Evolutionary conservation across 2,329 filamentous ascomycete genomes (phyloP), one percentile per base, ranked within the genome.

Genomic region (Orbilia ellipsospora): DNA sequence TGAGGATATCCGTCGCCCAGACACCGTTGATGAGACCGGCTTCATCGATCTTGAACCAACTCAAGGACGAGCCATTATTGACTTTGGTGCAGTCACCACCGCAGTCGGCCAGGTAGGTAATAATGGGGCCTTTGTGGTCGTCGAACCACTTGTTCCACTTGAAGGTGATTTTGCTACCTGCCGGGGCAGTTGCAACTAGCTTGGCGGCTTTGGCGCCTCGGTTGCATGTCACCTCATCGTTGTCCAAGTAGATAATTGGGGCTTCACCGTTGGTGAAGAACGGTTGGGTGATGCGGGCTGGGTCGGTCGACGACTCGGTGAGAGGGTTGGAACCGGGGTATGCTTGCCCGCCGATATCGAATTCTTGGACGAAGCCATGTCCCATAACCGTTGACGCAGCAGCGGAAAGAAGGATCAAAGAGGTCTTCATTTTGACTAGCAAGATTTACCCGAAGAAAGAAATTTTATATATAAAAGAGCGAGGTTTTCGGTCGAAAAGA

Each of bases 131-230:
- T 28, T 82, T 82, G 80, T 87, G 86, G 31, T 83, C 84, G 3
- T 83, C 81, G 5, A 85, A 85, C 85, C 85, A 87, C 0, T 80
- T 80, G 65, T 82, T 83, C 86, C 86, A 87, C 76, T 84, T 81
- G 44, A 87, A 80, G 31, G 83, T 82, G 73, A 87, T 81, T 55
- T 80, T 80, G 73, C 83, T 82, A 36, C 86, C 86, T 2, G 85
- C 85, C 2, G 81, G 79, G 42, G 86, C 82, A 15, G 81, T 80
- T 4, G 84, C 83, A 60, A 83, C 82, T 1, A 82, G 81, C n/a
- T 81, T 78, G 1, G 81, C 85, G 16, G 84, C 82, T 2, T 81
- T 82, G 10, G 83, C 83, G 12, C 81, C 80, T 12, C 81, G 81
- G 79, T 86, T 85, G 80, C 86, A 87, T 79, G 85, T 84, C 77